Evolutionary conservation across 2,329 filamentous ascomycete species (phyloP), one percentile per base, ranked within the genome.

Genomic region (Fusarium proliferatum): DNA sequence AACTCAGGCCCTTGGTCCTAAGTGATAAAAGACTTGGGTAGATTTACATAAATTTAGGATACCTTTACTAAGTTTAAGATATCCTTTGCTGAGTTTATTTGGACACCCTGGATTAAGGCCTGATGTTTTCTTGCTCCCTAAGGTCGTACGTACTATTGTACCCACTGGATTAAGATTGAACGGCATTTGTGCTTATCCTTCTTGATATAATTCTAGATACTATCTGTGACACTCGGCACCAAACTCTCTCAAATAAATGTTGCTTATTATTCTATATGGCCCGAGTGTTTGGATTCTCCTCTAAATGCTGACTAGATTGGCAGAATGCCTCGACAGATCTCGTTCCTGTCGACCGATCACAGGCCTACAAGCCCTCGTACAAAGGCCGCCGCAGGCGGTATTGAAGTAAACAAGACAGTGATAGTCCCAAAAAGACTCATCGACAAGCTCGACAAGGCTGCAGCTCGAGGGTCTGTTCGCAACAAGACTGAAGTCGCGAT

Each of bases 381-480:
- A 5, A 86, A 81, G 16, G 79, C 82, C 1, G 85, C 86, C 36
- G 90, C 84, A 1, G 85, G 84, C 16, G 88, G 88, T 42, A 91
- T 85, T 2, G 88, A 88, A 4, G 88, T 90, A 73, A 90, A 85
- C 9, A 89, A 80, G 21, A 91, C 85, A 0, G 88, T 90, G 16
- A 90, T 86, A 5, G 88, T 88, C 13, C 89, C 88, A 74, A 91
- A 90, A 13, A 91, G 72, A 57, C 86, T 88, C 89, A 91, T 91
- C 1, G 87, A 87, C 30, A 91, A 79, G 71, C 87, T 90, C 23
- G 87, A 88, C 57, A 91, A 80, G 23, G 89, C 88, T 2, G 89
- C 89, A 10, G 88, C 89, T 48, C 89, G 84, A 2, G 88, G 88
- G 69, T 91, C 89, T 2, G 86, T 87, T 5, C 85, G 82, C 5